Base-by-base conservation (phyloP, 176 grass and related monocot species). In the Ampelocalamus luodianensis region DNA sequence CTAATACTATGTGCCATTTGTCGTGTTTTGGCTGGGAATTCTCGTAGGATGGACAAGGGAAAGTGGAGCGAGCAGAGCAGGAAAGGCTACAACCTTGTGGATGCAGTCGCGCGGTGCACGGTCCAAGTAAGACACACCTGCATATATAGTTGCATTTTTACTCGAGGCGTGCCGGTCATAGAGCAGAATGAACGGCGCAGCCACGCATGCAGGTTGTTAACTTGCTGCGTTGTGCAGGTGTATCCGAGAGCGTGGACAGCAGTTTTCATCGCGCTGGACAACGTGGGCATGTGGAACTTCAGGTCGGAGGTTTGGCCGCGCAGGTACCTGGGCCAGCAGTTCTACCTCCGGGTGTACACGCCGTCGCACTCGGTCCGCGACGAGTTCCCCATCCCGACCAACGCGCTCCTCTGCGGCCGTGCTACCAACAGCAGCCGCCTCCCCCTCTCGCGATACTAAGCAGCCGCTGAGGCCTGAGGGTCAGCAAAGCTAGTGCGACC, bases 321-420 rank as follows among this genome's bases (percentile, higher is more conserved):
- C 17, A 81, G 87, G 58, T 93, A 93, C 74, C 87, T 93, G 3
- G 93, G 93, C 20, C 95, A 95, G 79, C 93, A 98, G 66, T 92
- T 98, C 72, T 98, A 95, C 76, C 69, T 98, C 85, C 85, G 95
- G 1, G 91, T 95, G 65, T 97, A 93, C 61, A 91, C 93, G 55
- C 89, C 95, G 20, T 71, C 82, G 24, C 85, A 85, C 51, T 95
- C 95, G 1, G 32, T 63, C 70, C 90, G 95, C 44, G 92, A 97
- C 49, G 92, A 97, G 90, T 59, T 91, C 44, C 92, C 90, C 3
- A 86, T 95, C 39, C 95, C 95, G 3, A 48, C 55, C 61, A 90
- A 97, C 29, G 91, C 71, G 3, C 86, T 95, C 67, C 92, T 90
- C 76, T 97, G 95, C 29, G 95, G 92, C 76, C 86, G 82, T 6